Base-by-base conservation (phyloP, 306 rosid species). In the Inga oerstediana region DNA sequence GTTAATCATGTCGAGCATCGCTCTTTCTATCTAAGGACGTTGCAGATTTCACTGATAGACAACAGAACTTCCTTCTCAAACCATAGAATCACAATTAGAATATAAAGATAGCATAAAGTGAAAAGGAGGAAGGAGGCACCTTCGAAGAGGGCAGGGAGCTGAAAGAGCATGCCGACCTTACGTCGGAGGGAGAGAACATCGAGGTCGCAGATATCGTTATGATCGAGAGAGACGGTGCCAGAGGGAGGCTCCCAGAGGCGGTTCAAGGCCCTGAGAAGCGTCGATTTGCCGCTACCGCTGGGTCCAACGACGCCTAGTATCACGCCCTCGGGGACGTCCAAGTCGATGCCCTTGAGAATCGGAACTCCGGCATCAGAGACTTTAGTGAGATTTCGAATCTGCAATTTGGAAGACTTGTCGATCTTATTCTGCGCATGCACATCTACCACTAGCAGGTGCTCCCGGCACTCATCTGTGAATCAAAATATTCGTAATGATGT, bases 241-340 rank as follows among this genome's bases (percentile, higher is more conserved):
- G 86, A 61, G 24, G 94, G 89, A 11, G 99, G 98, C 82, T 93
- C 99, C 99, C 99, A 95, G 69, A 95, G 91, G 75, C 98, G 93
- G 83, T 96, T 92, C 44, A 96, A 81, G 7, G 97, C 94, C 49
- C 97, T 89, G 41, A 96, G 77, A 76, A 91, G 80, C 72, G 97
- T 93, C 22, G 98, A 93, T 78, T 96, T 96, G n/a, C 98, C 99
- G 68, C 99, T 89, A 1, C 98, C 98, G 37, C 98, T 96, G n/a
- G 99, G 99, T 3, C 98, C 99, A 1, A 93, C 90, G 88, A 95
- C 61, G 11, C 99, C 97, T 0, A 95, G 87, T 66, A 93, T 86
- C 37, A 70, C 80, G 41, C 94, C 99, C 79, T 82, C 90, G 0
- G 96, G 98, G 12, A 93, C 77, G 27, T 90, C 88, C 37, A 95